These are phyloP conservation scores for Ustilago nuda DNA, from an alignment of 1,284 basidiomycete genomes.

Conservation along the genomic window DNA sequence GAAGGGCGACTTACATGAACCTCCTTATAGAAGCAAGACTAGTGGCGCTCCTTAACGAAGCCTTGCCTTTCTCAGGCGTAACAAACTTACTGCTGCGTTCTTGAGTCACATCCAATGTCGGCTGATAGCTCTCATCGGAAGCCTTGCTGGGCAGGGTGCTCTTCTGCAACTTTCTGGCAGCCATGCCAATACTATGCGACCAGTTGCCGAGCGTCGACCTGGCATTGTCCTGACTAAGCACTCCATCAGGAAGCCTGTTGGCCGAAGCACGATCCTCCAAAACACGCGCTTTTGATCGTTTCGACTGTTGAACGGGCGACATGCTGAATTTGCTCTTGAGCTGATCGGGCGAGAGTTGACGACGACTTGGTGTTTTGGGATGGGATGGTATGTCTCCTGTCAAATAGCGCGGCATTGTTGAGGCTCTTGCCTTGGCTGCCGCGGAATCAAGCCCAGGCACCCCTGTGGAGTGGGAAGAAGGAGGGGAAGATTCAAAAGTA, in stretches of 20 bases:
- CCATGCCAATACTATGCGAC: slow-evolving; percentile 35
- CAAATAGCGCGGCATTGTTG: slow-evolving; percentile 16
- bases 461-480: neutral
- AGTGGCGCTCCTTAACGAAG: slow-evolving; percentile 14
- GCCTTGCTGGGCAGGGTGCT: slow-evolving; percentile 19
- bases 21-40: slow-evolving; percentile 33
- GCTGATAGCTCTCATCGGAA: slow-evolving; percentile 26
- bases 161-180: slow-evolving; percentile 27
- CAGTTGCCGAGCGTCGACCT: slow-evolving; percentile 32
- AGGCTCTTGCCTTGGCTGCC: neutral
- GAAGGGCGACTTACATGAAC: slow-evolving; percentile 19
- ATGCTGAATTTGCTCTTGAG: slow-evolving; percentile 51
- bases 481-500: neutral
- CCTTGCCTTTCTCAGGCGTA: slow-evolving; percentile 29
- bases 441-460: neutral
- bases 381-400: slow-evolving; percentile 5
- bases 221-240: slow-evolving; percentile 16
- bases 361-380: slow-evolving; percentile 24
- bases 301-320: slow-evolving; percentile 43
- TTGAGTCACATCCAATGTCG: slow-evolving; percentile 3
- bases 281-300: slow-evolving; percentile 23
- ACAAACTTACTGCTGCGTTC: neutral
- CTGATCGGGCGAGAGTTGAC: slow-evolving; percentile 18
- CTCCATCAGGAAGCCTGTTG: slow-evolving; percentile 7
- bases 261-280: slow-evolving; percentile 19